A percentile compares a stretch with the other conserved stretches of the same genome.
Conservation (phyloP, 2,329 filamentous ascomycete species). For the Escovopsis sp. region DNA sequence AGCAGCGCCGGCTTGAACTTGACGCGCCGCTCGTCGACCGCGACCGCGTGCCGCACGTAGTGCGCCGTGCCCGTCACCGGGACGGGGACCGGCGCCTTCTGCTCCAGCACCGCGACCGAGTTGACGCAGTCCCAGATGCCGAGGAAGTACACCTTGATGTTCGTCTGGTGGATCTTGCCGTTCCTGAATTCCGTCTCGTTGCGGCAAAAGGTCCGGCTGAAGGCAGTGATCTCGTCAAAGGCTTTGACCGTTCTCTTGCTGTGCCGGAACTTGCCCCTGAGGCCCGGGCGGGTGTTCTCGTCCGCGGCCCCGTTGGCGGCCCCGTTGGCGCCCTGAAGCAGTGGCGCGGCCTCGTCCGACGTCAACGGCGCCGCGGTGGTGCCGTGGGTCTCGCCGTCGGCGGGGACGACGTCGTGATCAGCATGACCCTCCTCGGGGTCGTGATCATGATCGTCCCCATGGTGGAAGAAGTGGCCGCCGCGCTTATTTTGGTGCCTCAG, state of each 20-base stretch:
- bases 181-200: slow-evolving; percentile 12
- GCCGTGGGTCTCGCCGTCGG: not conserved
- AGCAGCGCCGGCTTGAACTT: slow-evolving; percentile 40
- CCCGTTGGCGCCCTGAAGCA: slow-evolving; percentile 8
- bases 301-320: slow-evolving; percentile 11
- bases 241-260: too few relatives aligned
- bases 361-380: not conserved
- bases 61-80: slow-evolving; percentile 26
- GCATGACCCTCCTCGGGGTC: too few relatives aligned
- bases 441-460: too few relatives aligned
- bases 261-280: not conserved
- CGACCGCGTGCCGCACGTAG: slow-evolving; percentile 36
- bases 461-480: too few relatives aligned
- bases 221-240: slow-evolving; percentile 26
- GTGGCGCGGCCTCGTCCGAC: slow-evolving; percentile 17
- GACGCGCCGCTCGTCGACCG: slow-evolving; percentile 37
- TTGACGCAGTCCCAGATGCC: slow-evolving; percentile 41
- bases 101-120: slow-evolving; percentile 29
- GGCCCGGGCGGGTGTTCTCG: slow-evolving; percentile 10
- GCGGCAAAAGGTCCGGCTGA: slow-evolving; percentile 34
- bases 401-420: not conserved
- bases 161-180: slow-evolving; percentile 11
- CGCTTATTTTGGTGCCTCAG: too few relatives aligned
- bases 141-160: slow-evolving; percentile 38
- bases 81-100: slow-evolving; percentile 22